Evolutionary conservation across 306 rosid species (phyloP), one percentile per base, ranked within the genome.

Genomic region (Cucurbita argyrosperma): DNA sequence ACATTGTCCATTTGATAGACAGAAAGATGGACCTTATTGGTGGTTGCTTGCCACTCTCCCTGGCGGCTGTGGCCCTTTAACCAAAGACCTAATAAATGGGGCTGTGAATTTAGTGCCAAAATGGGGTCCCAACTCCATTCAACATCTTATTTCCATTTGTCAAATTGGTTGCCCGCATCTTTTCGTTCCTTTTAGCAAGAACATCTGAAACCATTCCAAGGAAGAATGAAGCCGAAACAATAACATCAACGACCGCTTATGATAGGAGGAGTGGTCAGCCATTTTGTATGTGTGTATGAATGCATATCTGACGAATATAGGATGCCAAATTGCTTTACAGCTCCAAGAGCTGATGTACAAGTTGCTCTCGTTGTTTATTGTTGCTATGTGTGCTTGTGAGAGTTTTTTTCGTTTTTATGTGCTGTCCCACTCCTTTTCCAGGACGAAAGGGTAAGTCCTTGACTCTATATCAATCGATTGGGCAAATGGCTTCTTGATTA

Each of bases 281-380:
- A 75, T 74, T 87, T 42, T 92, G 98, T 19, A 19, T 76, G 96
- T 76, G 96, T 96, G 30, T 92, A 90, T 82, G 80, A 77, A 83
- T 92, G 98, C 75, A 82, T 92, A 80, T 88, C 96, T 53, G 96
- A 92, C 76, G 90, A 92, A 73, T 92, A 92, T 80, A 86, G 96
- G 81, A 85, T 88, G 96, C 98, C 98, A 64, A 92, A 88, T 77
- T 92, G 98, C 23, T 21, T 21, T 21, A 21, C 23, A 21, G 23
- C 23, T 21, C 23, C 1, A 21, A 1, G 23, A 21, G 23, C 23
- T 21, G 23, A 21, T 21, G 23, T 21, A 21, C 23, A 21, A 21
- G 23, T 21, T 21, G 1, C 1, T 21, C 23, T 1, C 1, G 23
- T 0, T 21, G 1, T 21, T 21, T 21, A 21, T 21, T 21, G 23